Evolutionary conservation across 2,329 filamentous ascomycete species (phyloP), one percentile per base, ranked within the genome.

Genomic region (Aureobasidium subglaciale): DNA sequence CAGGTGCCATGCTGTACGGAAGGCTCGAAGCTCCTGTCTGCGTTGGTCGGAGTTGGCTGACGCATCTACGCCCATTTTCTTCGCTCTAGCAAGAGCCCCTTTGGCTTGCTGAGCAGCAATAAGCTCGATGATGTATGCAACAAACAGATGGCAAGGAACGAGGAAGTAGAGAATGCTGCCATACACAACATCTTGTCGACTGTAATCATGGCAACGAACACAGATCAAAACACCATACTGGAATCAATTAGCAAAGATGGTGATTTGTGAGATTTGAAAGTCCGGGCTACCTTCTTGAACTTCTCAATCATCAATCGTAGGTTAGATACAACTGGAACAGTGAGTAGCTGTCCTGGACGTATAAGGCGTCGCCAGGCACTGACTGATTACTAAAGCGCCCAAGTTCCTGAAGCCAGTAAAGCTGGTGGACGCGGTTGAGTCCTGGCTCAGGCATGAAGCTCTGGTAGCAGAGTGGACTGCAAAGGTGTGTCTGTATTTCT

Each of bases 301-400:
- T 99, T 99, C 72, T 97, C 93, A 67, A 99, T 90, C 75, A 97
- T 89, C 65, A 99, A 78, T 61, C 93, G 85, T 50, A 99, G 73
- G 68, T 99, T 99, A 65, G 91, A 93, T 48, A 92, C 90, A 65
- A 97, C 89, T 90, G 15, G 7, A 11, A 16, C 15, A 6, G 24
- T 45, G 13, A 46, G 16, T 30, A 6, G 13, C 3, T 16, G 4
- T 43, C 18, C 5, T 3, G 11, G 4, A 42, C 13, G 8, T 9
- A 2, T 1, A 6, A 22, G 29, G 11, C 18, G 8, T n/a, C 15
- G 30, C 11, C 6, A 11, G 16, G 24, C 15, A 56, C 54, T 55
- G 22, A 93, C 89, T 84, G 59, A 96, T 74, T 34, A 96, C 89
- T 65, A 97, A 85, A 35, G 96, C 88, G 89, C 96, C 96, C 60